phyloP scores from a whole-genome alignment of 495 filamentous ascomycete genomes.

The Cercophora newfieldiana region DNA sequence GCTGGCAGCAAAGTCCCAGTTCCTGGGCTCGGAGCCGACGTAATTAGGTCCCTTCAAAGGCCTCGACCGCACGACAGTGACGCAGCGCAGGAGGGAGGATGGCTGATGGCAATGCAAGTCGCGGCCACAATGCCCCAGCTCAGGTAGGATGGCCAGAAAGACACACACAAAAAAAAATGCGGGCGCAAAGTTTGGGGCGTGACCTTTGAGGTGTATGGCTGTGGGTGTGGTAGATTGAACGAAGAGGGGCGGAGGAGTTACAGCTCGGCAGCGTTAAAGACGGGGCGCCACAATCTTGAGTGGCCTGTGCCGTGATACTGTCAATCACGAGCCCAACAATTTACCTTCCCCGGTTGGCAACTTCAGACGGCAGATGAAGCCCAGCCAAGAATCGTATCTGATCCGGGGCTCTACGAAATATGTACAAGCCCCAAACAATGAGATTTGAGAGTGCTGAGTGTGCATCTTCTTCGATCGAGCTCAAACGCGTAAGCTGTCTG shows the following conservation, averaged over 20 bases:
- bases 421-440: neutral
- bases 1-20: neutral
- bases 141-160: neutral
- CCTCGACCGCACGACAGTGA: neutral
- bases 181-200: neutral
- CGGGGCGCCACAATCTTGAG: neutral
- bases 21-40: neutral
- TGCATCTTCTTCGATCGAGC: neutral
- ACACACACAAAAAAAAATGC: neutral
- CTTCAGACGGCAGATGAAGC: neutral
- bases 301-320: too few species aligned
- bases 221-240: neutral
- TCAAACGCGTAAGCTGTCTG: constrained; percentile 12
- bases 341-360: neutral
- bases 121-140: neutral
- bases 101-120: neutral
- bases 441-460: neutral
- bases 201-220: neutral
- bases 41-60: neutral
- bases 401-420: neutral
- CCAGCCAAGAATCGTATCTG: neutral
- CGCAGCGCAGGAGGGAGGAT: neutral
- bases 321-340: neutral
- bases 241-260: neutral
- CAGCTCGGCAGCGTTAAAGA: neutral